phyloP scores from a whole-genome alignment of 257 asterid genomes.

The Ilex aquifolium region DNA sequence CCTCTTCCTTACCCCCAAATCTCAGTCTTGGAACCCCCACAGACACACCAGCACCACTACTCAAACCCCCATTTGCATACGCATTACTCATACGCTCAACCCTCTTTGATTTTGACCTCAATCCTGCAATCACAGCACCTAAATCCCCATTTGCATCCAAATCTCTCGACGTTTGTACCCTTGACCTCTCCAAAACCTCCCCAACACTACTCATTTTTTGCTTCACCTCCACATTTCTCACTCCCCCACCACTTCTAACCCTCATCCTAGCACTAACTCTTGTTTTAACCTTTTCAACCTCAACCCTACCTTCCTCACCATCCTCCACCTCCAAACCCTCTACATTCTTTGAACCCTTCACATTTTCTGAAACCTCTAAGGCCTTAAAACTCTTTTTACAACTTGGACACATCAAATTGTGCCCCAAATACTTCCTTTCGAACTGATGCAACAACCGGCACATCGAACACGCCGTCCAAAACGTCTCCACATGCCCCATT shows the following conservation, averaged over 20 bases:
- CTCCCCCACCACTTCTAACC: conserved; percentile 35
- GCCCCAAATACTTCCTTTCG: conserved; percentile 67
- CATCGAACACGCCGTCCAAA: conserved; percentile 54
- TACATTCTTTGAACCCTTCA: conserved; percentile 1
- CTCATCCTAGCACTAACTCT: conserved; percentile 50
- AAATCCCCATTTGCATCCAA: conserved; percentile 8
- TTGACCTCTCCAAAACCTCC: conserved; percentile 28
- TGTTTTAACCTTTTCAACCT: conserved; percentile 22
- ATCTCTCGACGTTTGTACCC: conserved; percentile 15
- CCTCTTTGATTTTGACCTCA: conserved; percentile 4
- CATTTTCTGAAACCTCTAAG: conserved; percentile 40
- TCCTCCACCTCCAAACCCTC: conserved; percentile 1
- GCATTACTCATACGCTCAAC: conserved; percentile 5
- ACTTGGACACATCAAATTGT: conserved; percentile 61
- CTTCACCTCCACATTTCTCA: conserved; percentile 28
- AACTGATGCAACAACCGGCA: conserved; percentile 66
- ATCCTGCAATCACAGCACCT: conserved; percentile 10
- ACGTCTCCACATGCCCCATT: conserved; percentile 30
- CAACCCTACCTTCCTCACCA: conserved; percentile 16
- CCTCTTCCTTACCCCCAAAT: conserved; percentile 11
- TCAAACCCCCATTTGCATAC: neutral
- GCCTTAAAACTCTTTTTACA: conserved; percentile 75
- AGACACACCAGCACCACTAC: neutral
- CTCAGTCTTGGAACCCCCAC: conserved; percentile 9
- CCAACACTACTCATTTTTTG: conserved; percentile 30